Conservation (phyloP, 306 rosid species). For the Glycine tomentella region DNA sequence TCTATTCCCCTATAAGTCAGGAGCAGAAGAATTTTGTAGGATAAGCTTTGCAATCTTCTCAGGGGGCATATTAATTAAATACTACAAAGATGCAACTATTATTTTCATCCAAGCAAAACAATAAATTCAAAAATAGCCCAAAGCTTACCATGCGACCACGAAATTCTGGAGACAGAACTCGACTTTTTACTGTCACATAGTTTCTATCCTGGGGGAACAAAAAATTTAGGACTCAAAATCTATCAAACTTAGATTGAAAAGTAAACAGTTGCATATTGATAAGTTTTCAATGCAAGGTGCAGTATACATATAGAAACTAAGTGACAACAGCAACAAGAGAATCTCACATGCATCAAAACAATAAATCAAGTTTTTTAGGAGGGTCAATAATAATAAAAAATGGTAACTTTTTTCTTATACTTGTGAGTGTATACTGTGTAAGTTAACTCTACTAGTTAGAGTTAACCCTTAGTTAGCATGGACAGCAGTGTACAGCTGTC, state of each 20-base stretch:
- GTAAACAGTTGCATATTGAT: slow-evolving; percentile 9
- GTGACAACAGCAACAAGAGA: slow-evolving; percentile 23
- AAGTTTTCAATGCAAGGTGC: slow-evolving; percentile 23
- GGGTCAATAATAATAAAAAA: not conserved
- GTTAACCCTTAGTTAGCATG: too few species aligned
- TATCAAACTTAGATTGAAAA: slow-evolving; percentile 28
- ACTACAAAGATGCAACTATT: slow-evolving; percentile 5
- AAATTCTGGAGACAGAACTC: slow-evolving; percentile 88
- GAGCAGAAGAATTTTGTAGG: slow-evolving; percentile 22
- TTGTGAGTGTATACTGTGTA: too few species aligned
- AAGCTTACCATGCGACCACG: slow-evolving; percentile 98
- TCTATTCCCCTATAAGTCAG: not conserved
- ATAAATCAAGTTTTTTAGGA: not conserved
- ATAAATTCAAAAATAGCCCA: slow-evolving; percentile 30
- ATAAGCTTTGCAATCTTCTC: too few species aligned
- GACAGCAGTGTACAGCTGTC: too few species aligned
- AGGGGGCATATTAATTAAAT: slow-evolving; percentile 9
- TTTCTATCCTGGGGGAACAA: slow-evolving; percentile 77
- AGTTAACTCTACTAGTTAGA: too few species aligned
- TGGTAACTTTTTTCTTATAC: not conserved
- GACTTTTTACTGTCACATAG: slow-evolving; percentile 79
- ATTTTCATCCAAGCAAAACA: slow-evolving; percentile 31
- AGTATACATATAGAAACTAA: slow-evolving; percentile 30
- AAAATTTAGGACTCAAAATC: slow-evolving; percentile 40
- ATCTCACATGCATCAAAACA: slow-evolving; percentile 26